These are phyloP conservation scores for Crotalaria pallida DNA, from an alignment of 306 rosid genomes.

Conservation along the genomic window DNA sequence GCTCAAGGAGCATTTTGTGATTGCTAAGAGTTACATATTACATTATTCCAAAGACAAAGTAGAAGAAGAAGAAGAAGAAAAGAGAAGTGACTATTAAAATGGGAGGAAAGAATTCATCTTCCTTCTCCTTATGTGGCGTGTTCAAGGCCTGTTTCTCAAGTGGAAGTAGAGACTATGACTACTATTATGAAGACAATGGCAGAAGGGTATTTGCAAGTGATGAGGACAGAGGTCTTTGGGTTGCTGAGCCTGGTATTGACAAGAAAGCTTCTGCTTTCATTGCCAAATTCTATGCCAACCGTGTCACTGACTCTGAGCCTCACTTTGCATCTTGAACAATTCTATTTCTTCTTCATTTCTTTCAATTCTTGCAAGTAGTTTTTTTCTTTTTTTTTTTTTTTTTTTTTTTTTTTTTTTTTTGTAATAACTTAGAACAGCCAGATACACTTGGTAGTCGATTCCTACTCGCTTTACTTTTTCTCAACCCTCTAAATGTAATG, in stretches of 20 bases:
- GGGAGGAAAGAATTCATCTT: constrained; percentile 51
- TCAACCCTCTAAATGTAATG: background rate
- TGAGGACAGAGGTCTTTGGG: constrained; percentile 72
- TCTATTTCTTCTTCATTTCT: too few relatives aligned
- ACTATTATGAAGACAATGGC: constrained; percentile 42
- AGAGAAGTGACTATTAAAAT: background rate
- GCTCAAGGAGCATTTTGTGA: background rate
- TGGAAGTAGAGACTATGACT: constrained; percentile 28
- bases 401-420: too few relatives aligned
- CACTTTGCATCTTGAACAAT: constrained; percentile 34
- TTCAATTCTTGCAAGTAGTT: too few relatives aligned
- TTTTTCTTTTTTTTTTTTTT: too few relatives aligned
- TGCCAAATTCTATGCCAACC: constrained; percentile 58
- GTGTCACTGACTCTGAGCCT: constrained; percentile 48
- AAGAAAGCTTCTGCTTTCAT: constrained; percentile 75
- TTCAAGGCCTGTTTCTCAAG: constrained; percentile 61
- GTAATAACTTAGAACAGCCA: constrained; percentile 1
- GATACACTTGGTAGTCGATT: too few relatives aligned
- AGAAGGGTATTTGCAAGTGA: constrained; percentile 71
- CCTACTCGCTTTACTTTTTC: background rate
- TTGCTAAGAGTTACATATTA: background rate
- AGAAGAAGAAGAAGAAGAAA: too few relatives aligned
- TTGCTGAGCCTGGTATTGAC: constrained; percentile 92
- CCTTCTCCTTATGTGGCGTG: constrained; percentile 59
- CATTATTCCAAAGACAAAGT: background rate